Conservation (phyloP, 441 rosid genomes). For the Populus trichocarpa region DNA sequence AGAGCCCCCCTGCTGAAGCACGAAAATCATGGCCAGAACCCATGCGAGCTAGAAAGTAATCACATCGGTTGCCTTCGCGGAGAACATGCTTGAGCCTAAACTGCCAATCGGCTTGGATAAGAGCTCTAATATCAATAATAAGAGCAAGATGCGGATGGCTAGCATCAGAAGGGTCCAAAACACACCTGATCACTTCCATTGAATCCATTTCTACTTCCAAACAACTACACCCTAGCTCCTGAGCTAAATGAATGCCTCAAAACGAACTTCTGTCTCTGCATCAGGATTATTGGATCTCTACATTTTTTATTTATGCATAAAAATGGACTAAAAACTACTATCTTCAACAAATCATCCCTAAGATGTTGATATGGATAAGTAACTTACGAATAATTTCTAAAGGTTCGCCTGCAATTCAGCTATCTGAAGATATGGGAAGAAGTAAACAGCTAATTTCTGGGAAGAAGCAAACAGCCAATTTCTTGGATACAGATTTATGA, state of each 20-base stretch:
- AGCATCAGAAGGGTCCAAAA: background rate
- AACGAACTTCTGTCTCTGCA: background rate
- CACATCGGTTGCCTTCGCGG: background rate
- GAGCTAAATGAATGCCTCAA: background rate
- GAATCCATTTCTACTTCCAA: background rate
- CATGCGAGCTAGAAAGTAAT: background rate
- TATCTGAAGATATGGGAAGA: background rate
- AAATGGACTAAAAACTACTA: background rate
- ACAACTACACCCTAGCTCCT: background rate
- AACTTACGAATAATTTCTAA: background rate
- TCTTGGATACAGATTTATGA: background rate
- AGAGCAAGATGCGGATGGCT: background rate
- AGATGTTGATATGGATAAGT: background rate
- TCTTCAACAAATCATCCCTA: background rate
- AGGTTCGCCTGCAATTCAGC: background rate
- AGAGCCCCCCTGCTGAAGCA: background rate
- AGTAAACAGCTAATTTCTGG: background rate
- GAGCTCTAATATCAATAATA: background rate
- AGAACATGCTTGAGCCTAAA: background rate
- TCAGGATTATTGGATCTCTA: background rate
- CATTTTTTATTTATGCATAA: background rate
- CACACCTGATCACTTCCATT: background rate
- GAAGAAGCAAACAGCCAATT: no score
- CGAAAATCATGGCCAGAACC: background rate
- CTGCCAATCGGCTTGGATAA: background rate